phyloP scores from a whole-genome alignment of 768 basidiomycete genomes.

The Piloderma croceum region DNA sequence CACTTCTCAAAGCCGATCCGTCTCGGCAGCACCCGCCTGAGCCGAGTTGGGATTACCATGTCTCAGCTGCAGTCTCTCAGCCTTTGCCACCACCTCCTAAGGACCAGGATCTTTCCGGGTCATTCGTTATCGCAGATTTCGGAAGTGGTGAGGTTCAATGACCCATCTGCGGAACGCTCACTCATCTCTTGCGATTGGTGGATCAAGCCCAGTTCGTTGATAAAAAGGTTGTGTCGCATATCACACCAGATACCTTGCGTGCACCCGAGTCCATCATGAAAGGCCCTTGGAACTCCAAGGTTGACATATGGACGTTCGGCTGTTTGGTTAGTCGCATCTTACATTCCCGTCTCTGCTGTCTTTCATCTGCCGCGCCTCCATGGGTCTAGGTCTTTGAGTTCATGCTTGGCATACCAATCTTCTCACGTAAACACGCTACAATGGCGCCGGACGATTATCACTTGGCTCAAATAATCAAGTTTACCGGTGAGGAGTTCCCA shows the following conservation, averaged over 20 bases:
- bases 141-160: constrained; percentile 11
- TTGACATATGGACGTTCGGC: constrained; percentile 25
- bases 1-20: constrained; percentile 11
- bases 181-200: background rate
- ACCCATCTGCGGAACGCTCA: too few relatives aligned
- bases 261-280: constrained; percentile 22
- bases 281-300: constrained; percentile 18
- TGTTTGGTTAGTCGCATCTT: too few relatives aligned
- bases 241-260: constrained; percentile 10
- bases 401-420: too few relatives aligned
- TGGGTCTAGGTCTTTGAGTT: too few relatives aligned
- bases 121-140: constrained; percentile 14
- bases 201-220: constrained; percentile 6
- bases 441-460: background rate
- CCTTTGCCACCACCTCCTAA: constrained; percentile 13
- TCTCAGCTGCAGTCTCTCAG: constrained; percentile 12
- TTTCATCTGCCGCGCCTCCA: too few relatives aligned
- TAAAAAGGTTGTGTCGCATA: constrained; percentile 9
- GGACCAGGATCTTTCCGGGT: constrained; percentile 10
- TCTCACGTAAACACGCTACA: background rate
- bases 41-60: constrained; percentile 14
- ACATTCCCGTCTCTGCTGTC: too few relatives aligned
- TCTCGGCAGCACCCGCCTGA: constrained; percentile 10
- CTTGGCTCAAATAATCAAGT: background rate
- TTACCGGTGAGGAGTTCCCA: background rate